Base-by-base conservation (phyloP, 768 basidiomycete species). In the Russula brevipes region DNA sequence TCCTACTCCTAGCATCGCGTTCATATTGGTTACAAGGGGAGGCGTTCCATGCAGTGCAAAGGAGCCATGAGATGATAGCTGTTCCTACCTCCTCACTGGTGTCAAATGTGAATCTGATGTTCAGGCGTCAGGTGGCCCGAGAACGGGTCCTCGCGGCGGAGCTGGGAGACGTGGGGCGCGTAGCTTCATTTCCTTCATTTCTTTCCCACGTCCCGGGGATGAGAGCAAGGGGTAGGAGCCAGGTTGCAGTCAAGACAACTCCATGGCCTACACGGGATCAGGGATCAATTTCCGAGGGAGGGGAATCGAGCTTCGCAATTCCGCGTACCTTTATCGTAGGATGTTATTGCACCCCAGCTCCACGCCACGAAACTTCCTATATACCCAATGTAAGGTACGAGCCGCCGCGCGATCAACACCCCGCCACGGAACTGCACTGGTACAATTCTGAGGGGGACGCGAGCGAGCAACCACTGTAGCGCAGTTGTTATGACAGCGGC, bases 201-300 rank as follows among this genome's bases (percentile, higher is more conserved):
- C 24, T 24, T 24, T 89, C 83, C 88, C 89, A 89, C 2, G 87
- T 78, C 66, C 86, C 83, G 5, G 91, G 89, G 36, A 93, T 79
- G 57, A 92, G 76, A 6, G 87, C 83, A 35, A 91, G 81, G 17
- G 90, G 88, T 19, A 91, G 75, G 47, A 92, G 72, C 91, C 91
- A 93, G 14, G 90, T 89, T 36, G 91, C 91, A 9, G 85, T 88
- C 64, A 93, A 73, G 52, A 88, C 84, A 17, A 92, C 86, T 1
- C 91, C 91, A 65, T 88, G 77, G 0, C 89, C 89, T 88, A 59
- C 24, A 50, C 41, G 64, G 14, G 57, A 35, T 68, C 12, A 24
- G 47, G 57, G 60, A 41, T 51, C 44, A 12, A 24, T 31, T 66
- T 39, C 16, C 5, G 11, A 62, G 30, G 12, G 19, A 35, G 14